A percentile compares a stretch with the other conserved stretches of the same genome.
phyloP scores from a whole-genome alignment of 78 protist species.

The Trichosphaerium sp. region DNA sequence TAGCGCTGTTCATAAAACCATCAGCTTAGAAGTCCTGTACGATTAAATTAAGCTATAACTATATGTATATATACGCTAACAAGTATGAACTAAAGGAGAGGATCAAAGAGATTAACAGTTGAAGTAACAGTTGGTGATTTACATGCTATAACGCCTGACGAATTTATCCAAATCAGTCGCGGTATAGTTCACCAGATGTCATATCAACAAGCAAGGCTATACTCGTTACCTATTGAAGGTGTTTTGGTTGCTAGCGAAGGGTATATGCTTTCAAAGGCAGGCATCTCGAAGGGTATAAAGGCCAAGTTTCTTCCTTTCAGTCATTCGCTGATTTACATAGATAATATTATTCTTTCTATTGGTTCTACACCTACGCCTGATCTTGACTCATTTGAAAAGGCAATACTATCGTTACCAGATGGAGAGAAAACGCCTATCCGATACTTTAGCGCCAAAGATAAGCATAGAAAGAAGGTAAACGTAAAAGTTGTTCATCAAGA shows the following conservation, averaged over 20 bases:
- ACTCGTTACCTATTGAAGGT: conserved; percentile 12
- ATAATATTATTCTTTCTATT: not conserved
- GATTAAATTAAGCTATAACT: not conserved
- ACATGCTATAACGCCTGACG: conserved; percentile 12
- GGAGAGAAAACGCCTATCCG: conserved; percentile 11
- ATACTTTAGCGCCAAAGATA: not conserved
- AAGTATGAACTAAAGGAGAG: not conserved
- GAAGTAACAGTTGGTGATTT: conserved; percentile 9
- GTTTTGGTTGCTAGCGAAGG: conserved; percentile 38
- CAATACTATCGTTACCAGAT: not conserved
- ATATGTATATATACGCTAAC: not conserved
- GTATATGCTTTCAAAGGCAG: conserved; percentile 13
- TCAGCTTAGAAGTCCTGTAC: not conserved
- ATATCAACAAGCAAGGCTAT: conserved; percentile 14
- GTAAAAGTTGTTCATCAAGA: not conserved
- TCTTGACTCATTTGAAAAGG: not conserved
- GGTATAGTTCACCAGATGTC: conserved; percentile 13
- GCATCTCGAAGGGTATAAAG: not conserved
- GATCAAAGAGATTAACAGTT: not conserved
- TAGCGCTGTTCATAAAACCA: not conserved
- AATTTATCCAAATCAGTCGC: conserved; percentile 10
- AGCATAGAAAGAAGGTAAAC: not conserved
- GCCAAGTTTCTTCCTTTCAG: conserved; percentile 1
- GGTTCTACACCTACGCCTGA: too few species aligned
- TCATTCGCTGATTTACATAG: not conserved